Evolutionary conservation across 805 yeast genomes (phyloP), one percentile per base, ranked within the genome.

Genomic region (Cyberlindnera subsufficiens): DNA sequence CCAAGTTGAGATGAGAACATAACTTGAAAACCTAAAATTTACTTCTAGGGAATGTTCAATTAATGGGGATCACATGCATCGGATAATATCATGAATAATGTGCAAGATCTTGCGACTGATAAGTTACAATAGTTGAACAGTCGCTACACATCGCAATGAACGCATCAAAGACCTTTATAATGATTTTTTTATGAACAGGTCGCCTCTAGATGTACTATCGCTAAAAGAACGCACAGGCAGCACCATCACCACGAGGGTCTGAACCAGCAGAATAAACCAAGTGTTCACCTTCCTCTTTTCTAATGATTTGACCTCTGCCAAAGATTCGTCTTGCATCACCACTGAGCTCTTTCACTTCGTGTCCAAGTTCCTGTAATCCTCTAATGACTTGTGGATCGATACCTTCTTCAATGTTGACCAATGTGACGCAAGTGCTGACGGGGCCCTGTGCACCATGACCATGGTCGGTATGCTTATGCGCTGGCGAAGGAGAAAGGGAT

Each of bases 211-310:
- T 22, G 27, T 9, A 22, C 2, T 22, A 22, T 22, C 27, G 4
- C 27, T 25, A 42, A 15, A 41, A 39, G 42, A 45, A 48, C 5
- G 52, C 50, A 32, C 74, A 74, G 10, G 91, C 81, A 3, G 84
- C 83, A 7, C 95, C 95, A 59, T 86, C 95, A n/a, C 90, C 95
- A 41, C 95, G 70, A n/a, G 69, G 73, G 51, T 86, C 95, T 42
- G 85, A 77, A 2, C 95, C 95, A 10, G 77, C 95, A 32, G 81
- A 67, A 58, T 76, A 81, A 2, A 80, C 70, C 32, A 73, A 59
- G 13, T 56, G 51, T 2, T 74, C 76, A 20, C 63, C 53, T n/a
- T 67, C 58, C 14, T 65, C 70, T 42, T 68, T 73, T 54, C 69
- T 71, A 44, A 86, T 83, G 38, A 86, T 74, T 59, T 86, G 95